phyloP scores from a whole-genome alignment of 352 stramenopile species.

The Phytophthora constricta region DNA sequence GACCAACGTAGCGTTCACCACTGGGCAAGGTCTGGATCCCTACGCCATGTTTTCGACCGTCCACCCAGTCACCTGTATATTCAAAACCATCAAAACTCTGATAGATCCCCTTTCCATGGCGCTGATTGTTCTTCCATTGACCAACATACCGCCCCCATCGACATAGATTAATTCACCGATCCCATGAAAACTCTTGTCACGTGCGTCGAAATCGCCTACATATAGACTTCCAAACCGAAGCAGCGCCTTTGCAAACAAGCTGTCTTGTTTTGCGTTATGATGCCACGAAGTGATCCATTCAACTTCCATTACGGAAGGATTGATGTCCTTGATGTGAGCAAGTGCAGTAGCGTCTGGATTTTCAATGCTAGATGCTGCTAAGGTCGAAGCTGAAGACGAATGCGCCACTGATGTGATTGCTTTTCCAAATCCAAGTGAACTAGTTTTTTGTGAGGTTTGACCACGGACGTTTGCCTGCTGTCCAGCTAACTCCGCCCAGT shows the following conservation, averaged over 20 bases:
- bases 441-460: slow-evolving; percentile 38
- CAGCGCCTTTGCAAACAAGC: slow-evolving; percentile 70
- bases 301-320: slow-evolving; percentile 41
- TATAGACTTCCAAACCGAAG: slow-evolving; percentile 75
- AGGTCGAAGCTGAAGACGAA: not conserved
- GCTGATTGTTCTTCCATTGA: slow-evolving; percentile 76
- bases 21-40: slow-evolving; percentile 79
- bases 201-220: slow-evolving; percentile 68
- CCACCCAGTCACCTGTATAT: slow-evolving; percentile 76
- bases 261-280: slow-evolving; percentile 30
- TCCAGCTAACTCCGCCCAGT: slow-evolving; percentile 55
- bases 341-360: slow-evolving; percentile 13
- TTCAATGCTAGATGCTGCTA: not conserved
- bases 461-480: slow-evolving; percentile 36
- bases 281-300: slow-evolving; percentile 70
- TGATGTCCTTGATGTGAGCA: slow-evolving; percentile 32
- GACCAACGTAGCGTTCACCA: slow-evolving; percentile 87
- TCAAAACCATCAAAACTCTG: slow-evolving; percentile 60
- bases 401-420: slow-evolving; percentile 5
- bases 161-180: slow-evolving; percentile 88
- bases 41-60: slow-evolving; percentile 81
- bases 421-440: slow-evolving; percentile 45
- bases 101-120: slow-evolving; percentile 74
- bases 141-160: slow-evolving; percentile 87
- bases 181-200: slow-evolving; percentile 66